Evolutionary conservation across 257 asterid species (phyloP).

Genomic region (Plectranthus barbatus): DNA sequence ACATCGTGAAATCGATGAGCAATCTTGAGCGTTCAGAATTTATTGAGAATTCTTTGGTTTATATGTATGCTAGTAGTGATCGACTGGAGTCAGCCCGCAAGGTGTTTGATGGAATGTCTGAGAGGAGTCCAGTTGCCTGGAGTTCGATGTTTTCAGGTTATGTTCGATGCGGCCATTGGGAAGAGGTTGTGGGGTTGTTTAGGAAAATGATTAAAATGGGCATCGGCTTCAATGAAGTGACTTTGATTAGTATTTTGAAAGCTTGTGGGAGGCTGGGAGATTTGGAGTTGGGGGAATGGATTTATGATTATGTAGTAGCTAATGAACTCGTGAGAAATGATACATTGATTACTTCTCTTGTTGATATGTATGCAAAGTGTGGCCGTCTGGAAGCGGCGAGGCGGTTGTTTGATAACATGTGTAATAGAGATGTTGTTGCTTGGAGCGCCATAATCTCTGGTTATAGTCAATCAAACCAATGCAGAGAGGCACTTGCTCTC

Average conservation of each 20-base stretch:
- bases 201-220: constrained; percentile 16
- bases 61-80: constrained; percentile 34
- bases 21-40: constrained; percentile 10
- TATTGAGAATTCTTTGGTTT: constrained; percentile 33
- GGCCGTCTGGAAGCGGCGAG: constrained; percentile 30
- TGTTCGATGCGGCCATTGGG: constrained; percentile 23
- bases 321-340: constrained; percentile 23
- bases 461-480: constrained; percentile 22
- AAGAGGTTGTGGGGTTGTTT: constrained; percentile 29
- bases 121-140: constrained; percentile 28
- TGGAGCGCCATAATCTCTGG: constrained; percentile 51
- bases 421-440: constrained; percentile 27
- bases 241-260: constrained; percentile 28
- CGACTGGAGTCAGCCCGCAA: constrained; percentile 18
- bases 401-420: constrained; percentile 28
- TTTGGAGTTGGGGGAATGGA: constrained; percentile 38
- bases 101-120: constrained; percentile 33
- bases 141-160: constrained; percentile 40
- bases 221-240: constrained; percentile 18
- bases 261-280: constrained; percentile 43
- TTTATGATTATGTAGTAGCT: constrained; percentile 18
- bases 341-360: constrained; percentile 30
- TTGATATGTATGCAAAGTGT: constrained; percentile 41
- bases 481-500: constrained; percentile 30
- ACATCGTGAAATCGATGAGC: constrained; percentile 12